Evolutionary conservation across 2,329 filamentous ascomycete genomes (phyloP).

Genomic region (Colletotrichum limetticola): DNA sequence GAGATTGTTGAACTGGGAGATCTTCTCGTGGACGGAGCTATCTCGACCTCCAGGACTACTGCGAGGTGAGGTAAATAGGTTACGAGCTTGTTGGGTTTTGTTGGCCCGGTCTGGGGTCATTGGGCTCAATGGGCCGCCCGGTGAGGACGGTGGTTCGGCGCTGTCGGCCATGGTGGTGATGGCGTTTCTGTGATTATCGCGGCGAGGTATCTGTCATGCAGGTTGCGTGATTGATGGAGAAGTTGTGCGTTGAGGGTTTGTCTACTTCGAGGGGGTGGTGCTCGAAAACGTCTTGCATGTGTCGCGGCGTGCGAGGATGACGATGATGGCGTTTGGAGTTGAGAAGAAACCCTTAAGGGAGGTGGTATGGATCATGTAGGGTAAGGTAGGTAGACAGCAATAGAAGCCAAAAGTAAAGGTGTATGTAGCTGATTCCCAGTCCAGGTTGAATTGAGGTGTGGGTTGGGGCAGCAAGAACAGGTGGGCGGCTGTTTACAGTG

Average conservation of each 20-base stretch:
- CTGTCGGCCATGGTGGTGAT: constrained; percentile 51
- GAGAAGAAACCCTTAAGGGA: constrained; percentile 9
- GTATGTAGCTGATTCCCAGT: constrained; percentile 14
- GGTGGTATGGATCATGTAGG: constrained; percentile 26
- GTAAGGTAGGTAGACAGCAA: background rate
- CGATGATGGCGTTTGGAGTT: constrained; percentile 9
- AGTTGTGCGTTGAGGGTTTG: background rate
- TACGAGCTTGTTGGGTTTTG: constrained; percentile 52
- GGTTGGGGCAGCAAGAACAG: background rate
- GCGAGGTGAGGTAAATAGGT: constrained; percentile 49
- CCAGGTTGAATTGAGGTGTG: background rate
- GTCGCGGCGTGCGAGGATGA: background rate
- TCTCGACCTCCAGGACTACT: constrained; percentile 56
- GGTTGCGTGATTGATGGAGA: background rate
- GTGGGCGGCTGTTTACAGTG: constrained; percentile 30
- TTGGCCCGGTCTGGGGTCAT: constrained; percentile 74
- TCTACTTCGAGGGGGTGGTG: background rate
- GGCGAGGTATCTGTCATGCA: background rate
- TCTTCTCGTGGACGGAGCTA: constrained; percentile 73
- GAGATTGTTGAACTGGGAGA: constrained; percentile 78
- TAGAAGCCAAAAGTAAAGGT: background rate
- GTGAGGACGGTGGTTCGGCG: constrained; percentile 62
- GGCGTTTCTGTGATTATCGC: background rate
- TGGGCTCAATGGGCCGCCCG: constrained; percentile 66
- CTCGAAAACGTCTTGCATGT: constrained; percentile 1